A percentile compares a stretch with the other conserved stretches of the same genome.
Conservation (phyloP, 306 rosid genomes). For the Prunus salicina region DNA sequence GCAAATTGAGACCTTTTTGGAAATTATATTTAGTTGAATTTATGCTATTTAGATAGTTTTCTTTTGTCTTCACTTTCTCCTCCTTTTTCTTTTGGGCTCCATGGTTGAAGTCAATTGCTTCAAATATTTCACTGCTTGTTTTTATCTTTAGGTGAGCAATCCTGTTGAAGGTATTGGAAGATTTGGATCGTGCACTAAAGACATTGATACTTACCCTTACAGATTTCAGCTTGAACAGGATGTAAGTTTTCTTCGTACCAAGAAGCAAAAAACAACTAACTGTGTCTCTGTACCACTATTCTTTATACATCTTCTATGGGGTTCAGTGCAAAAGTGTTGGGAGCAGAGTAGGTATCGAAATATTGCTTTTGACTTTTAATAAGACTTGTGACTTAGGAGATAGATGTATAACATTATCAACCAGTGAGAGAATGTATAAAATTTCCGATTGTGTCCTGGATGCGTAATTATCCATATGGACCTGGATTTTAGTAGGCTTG, state of each 20-base stretch:
- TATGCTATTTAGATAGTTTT: neutral
- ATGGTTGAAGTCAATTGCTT: neutral
- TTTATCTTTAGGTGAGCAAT: constrained; percentile 39
- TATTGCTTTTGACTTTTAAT: neutral
- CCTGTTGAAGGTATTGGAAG: constrained; percentile 21
- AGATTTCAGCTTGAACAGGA: constrained; percentile 71
- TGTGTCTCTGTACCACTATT: constrained; percentile 1
- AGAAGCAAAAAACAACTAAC: neutral
- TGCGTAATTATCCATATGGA: neutral
- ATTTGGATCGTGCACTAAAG: constrained; percentile 28
- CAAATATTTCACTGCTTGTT: neutral
- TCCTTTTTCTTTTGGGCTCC: neutral
- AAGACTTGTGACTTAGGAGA: neutral
- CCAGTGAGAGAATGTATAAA: neutral
- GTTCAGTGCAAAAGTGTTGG: neutral
- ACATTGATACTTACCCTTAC: constrained; percentile 28
- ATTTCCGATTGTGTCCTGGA: neutral
- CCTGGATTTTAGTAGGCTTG: no score
- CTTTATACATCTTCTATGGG: neutral
- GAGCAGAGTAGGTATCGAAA: neutral
- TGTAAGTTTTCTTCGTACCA: constrained; percentile 41
- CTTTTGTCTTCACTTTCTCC: neutral
- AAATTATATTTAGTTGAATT: neutral
- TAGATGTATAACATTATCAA: neutral
- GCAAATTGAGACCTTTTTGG: neutral